Evolutionary conservation across 495 filamentous ascomycete genomes (phyloP), one percentile per base, ranked within the genome.

Genomic region (Penicillium fimorum): DNA sequence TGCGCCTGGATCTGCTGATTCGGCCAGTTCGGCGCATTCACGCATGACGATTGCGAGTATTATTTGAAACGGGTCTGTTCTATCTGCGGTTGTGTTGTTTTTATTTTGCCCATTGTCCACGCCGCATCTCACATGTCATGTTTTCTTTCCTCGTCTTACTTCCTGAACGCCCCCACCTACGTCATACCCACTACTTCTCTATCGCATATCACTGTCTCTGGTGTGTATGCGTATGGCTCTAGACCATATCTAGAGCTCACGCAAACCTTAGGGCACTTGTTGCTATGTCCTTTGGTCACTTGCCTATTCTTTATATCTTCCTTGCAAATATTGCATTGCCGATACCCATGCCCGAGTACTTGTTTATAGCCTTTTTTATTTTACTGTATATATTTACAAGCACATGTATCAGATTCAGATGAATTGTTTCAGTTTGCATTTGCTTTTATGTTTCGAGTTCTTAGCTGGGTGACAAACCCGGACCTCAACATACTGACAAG

Each of bases 31-130:
- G 50, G 64, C 71, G 33, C 73, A 76, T 59, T 82, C 80, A 66
- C 79, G 88, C 57, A 89, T 92, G 71, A 89, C 86, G 57, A 92
- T 92, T 63, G 87, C 88, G 37, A 91, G 88, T 69, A 91, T 92
- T 49, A 91, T 92, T 22, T 77, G 50, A 73, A 53, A 20, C 42
- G 51, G 20, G 42, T 46, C 9, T 48, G 17, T 37, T 18, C 35
- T 35, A 11, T 25, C 38, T 46, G 30, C 12, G 41, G 18, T 8
- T 33, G 8, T 24, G 25, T n/a, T 33, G 12, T 12, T 56, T 57
- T 50, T 29, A 17, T 42, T 30, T 41, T 18, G 11, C n/a, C 22
- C 22, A 11, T 41, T 47, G 29, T 6, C 5, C 17, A 30, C 10
- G 18, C 32, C 30, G 47, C 4, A 37, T 49, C 35, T 24, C 17